phyloP scores from a whole-genome alignment of 2,329 filamentous ascomycete genomes.

The Monilinia fructicola region DNA sequence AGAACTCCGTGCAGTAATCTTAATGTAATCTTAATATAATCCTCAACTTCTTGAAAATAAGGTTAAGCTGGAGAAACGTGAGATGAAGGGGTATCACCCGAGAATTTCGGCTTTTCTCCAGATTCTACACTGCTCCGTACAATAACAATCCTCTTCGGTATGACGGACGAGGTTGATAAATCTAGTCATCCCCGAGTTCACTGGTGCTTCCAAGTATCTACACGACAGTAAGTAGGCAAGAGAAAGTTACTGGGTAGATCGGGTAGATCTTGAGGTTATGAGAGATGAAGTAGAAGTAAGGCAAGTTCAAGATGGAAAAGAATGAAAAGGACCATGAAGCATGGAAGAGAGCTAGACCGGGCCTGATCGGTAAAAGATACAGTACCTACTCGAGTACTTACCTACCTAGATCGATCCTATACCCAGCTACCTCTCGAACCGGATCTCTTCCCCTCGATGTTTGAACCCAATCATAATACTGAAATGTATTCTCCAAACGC shows the following conservation, averaged over 20 bases:
- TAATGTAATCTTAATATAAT: no score
- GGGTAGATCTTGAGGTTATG: no score
- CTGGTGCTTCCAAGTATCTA: no score
- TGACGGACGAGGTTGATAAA: neutral
- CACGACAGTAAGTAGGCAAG: neutral
- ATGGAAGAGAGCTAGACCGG: no score
- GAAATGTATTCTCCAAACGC: neutral
- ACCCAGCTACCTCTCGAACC: neutral
- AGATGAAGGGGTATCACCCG: constrained; percentile 12
- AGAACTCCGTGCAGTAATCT: no score
- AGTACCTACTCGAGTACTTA: no score
- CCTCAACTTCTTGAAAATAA: neutral
- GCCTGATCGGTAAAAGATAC: no score
- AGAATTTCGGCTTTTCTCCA: neutral
- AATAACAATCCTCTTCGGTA: neutral
- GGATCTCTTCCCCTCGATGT: neutral
- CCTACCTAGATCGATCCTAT: no score
- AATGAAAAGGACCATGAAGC: neutral
- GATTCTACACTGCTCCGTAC: neutral
- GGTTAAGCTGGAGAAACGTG: constrained; percentile 16
- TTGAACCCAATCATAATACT: neutral
- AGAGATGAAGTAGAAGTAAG: no score
- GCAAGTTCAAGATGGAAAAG: neutral
- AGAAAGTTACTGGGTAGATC: neutral
- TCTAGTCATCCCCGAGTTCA: no score